These are phyloP conservation scores for Cryptococcus hybrid DNA, from an alignment of 1,284 basidiomycete species.

Conservation along the genomic window DNA sequence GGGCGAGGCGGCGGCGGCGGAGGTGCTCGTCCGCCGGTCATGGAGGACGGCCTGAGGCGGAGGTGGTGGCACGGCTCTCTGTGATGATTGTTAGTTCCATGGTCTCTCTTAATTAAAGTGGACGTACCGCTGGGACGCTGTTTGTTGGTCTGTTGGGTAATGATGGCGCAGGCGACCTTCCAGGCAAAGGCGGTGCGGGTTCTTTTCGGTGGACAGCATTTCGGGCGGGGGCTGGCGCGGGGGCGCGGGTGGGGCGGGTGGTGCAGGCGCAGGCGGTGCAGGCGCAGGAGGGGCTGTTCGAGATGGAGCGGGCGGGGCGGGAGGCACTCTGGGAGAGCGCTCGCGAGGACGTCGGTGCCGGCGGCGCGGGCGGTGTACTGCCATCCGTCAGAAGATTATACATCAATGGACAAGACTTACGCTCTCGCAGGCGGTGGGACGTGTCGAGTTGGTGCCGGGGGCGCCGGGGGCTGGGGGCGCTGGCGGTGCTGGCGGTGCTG, in stretches of 20 bases:
- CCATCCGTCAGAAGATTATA: no score
- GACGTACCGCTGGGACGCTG: conserved; percentile 20
- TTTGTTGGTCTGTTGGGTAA: conserved; percentile 38
- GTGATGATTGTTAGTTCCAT: not conserved
- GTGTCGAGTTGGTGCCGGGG: conserved; percentile 56
- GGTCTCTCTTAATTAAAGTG: not conserved
- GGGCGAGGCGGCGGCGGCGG: conserved; percentile 41
- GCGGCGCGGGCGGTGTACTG: no score
- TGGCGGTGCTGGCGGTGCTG: not conserved
- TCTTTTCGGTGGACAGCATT: no score
- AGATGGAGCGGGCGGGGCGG: no score
- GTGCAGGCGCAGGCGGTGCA: not conserved
- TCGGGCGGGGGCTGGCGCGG: not conserved
- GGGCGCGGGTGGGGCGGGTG: not conserved
- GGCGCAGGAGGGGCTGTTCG: no score
- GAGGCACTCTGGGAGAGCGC: no score
- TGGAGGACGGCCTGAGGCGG: conserved; percentile 13
- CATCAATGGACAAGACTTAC: no score
- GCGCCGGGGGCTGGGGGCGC: conserved; percentile 16
- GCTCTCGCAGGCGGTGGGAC: conserved; percentile 31
- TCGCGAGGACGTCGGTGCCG: no score
- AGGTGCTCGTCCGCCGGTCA: conserved; percentile 27
- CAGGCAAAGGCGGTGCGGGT: conserved; percentile 43
- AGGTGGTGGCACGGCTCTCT: conserved; percentile 42
- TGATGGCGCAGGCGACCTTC: conserved; percentile 48